Evolutionary conservation across 2,329 filamentous ascomycete species (phyloP).

Genomic region (Colletotrichum gigasporum): DNA sequence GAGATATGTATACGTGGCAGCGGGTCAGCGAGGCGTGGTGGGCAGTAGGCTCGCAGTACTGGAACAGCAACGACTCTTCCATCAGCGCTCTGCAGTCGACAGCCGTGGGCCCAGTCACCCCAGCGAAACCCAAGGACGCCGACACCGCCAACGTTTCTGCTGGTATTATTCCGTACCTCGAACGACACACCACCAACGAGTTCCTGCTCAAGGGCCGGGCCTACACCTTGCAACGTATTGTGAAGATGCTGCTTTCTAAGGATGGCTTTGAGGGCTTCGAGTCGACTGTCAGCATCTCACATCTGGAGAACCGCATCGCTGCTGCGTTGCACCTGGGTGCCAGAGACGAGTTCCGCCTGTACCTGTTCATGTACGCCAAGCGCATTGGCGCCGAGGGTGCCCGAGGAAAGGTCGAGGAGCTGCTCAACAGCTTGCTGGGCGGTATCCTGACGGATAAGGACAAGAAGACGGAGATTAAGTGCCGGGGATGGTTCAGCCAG

Average conservation of each 20-base stretch:
- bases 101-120: constrained; percentile 67
- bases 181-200: constrained; percentile 94
- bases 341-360: constrained; percentile 91
- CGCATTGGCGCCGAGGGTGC: constrained; percentile 90
- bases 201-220: constrained; percentile 91
- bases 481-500: constrained; percentile 70
- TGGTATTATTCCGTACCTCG: constrained; percentile 91
- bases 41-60: constrained; percentile 97
- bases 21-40: constrained; percentile 97
- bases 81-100: constrained; percentile 82
- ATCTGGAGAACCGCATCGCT: constrained; percentile 93
- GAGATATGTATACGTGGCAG: constrained; percentile 90
- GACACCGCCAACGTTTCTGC: constrained; percentile 76
- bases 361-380: constrained; percentile 98
- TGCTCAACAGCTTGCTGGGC: constrained; percentile 83
- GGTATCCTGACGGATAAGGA: constrained; percentile 71
- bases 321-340: constrained; percentile 86
- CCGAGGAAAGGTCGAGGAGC: constrained; percentile 89
- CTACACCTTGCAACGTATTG: constrained; percentile 88
- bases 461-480: constrained; percentile 56
- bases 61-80: constrained; percentile 96
- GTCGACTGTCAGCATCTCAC: constrained; percentile 88
- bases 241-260: constrained; percentile 86
- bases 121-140: constrained; percentile 54
- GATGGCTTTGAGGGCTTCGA: constrained; percentile 95